Conservation (phyloP, 31 red algal species). For the Asparagopsis taxiformis region DNA sequence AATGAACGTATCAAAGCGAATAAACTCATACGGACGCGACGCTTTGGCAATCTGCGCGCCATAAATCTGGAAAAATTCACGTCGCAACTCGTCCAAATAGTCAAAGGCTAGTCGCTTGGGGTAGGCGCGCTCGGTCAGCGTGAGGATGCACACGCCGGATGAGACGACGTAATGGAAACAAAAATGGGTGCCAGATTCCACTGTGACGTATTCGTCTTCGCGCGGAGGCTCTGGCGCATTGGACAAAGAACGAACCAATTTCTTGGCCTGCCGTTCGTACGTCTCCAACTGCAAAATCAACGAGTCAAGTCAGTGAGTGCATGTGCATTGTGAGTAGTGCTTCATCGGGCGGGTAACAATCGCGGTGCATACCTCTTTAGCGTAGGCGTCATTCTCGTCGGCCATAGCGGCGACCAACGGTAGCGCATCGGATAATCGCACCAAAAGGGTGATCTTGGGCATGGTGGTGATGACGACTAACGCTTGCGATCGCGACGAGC, state of each 20-base stretch:
- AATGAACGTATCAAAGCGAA: conserved; percentile 95
- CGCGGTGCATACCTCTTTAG: conserved; percentile 62
- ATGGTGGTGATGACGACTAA: no score
- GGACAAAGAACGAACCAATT: conserved; percentile 69
- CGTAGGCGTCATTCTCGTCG: conserved; percentile 91
- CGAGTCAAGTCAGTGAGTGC: neutral
- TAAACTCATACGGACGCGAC: conserved; percentile 91
- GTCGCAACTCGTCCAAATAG: conserved; percentile 90
- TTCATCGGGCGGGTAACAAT: neutral
- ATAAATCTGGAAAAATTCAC: conserved; percentile 88
- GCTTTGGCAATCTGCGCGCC: conserved; percentile 75
- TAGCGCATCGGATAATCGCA: conserved; percentile 79
- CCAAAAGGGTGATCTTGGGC: conserved; percentile 93
- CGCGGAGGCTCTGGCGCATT: neutral
- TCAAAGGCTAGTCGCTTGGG: conserved; percentile 92
- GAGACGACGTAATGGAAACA: conserved; percentile 86
- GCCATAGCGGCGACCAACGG: conserved; percentile 90
- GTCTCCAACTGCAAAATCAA: conserved; percentile 35
- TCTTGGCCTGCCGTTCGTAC: conserved; percentile 95
- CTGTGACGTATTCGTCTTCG: conserved; percentile 66
- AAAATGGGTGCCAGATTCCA: conserved; percentile 76
- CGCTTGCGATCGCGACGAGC: no score
- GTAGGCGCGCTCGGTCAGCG: conserved; percentile 87
- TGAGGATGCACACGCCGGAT: conserved; percentile 75
- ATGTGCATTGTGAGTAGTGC: neutral